Evolutionary conservation across 1,284 basidiomycete genomes (phyloP).

Genomic region (Testicularia cyperi): DNA sequence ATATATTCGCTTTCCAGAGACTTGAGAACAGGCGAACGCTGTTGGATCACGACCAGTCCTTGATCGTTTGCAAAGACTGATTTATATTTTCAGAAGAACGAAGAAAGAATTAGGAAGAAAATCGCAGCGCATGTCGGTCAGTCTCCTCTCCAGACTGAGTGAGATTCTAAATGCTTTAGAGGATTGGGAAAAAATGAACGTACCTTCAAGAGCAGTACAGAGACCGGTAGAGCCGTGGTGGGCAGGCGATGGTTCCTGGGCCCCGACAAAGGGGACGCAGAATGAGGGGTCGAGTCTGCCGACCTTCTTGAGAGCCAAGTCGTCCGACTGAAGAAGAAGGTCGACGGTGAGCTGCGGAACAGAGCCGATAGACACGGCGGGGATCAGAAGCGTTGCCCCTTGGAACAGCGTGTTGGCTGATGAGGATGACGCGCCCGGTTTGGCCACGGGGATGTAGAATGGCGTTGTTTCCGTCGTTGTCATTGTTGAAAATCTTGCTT

Average conservation of each 20-base stretch:
- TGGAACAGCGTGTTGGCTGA: constrained; percentile 9
- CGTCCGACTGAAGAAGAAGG: constrained; percentile 35
- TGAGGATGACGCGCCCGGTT: not conserved
- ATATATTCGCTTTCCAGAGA: constrained; percentile 14
- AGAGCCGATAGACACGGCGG: constrained; percentile 47
- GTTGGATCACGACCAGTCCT: constrained; percentile 40
- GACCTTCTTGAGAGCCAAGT: constrained; percentile 27
- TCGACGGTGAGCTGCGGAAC: constrained; percentile 51
- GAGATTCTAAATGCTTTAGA: too few species aligned
- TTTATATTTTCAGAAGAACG: not conserved
- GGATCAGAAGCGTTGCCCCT: constrained; percentile 43
- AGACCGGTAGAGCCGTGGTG: constrained; percentile 1
- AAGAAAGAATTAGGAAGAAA: too few species aligned
- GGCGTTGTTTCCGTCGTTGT: too few species aligned
- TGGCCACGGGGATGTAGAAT: too few species aligned
- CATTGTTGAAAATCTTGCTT: too few species aligned
- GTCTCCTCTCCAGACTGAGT: too few species aligned
- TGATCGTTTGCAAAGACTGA: constrained; percentile 24
- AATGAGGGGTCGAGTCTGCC: constrained; percentile 35
- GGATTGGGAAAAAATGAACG: not conserved
- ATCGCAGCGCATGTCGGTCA: too few species aligned
- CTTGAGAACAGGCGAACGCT: constrained; percentile 47
- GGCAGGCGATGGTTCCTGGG: constrained; percentile 17
- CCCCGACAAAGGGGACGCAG: constrained; percentile 48
- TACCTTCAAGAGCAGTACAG: constrained; percentile 22